phyloP scores from a whole-genome alignment of 257 asterid genomes.

The Rhazya stricta region DNA sequence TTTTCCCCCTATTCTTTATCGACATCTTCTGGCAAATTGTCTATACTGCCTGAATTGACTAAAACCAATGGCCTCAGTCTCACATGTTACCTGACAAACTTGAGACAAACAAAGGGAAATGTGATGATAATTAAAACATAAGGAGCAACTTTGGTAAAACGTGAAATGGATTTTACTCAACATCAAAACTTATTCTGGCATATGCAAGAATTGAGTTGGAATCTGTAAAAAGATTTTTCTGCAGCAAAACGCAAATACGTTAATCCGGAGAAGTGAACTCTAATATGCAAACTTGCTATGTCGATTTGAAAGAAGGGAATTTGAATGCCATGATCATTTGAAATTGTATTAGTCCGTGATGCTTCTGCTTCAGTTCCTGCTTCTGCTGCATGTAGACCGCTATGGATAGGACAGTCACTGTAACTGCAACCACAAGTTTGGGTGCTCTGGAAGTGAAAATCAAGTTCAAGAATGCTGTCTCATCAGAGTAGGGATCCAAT shows the following conservation, averaged over 20 bases:
- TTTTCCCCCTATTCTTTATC: no score
- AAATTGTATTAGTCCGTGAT: background rate
- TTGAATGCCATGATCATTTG: background rate
- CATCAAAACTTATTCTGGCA: background rate
- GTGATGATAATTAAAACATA: no score
- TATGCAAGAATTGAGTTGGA: background rate
- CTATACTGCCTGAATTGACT: no score
- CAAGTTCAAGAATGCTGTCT: background rate
- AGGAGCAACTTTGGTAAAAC: no score
- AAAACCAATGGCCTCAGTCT: no score
- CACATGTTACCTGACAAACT: no score
- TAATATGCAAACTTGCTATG: background rate
- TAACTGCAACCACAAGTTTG: conserved; percentile 7
- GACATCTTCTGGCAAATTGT: no score
- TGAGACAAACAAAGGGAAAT: no score
- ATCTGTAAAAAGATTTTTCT: background rate
- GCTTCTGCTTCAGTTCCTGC: conserved; percentile 14
- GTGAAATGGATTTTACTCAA: no score
- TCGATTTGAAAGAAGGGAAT: conserved; percentile 8
- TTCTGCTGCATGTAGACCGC: conserved; percentile 12
- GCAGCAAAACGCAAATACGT: background rate
- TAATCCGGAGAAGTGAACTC: background rate
- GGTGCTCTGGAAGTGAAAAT: conserved; percentile 5
- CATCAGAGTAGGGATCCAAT: background rate
- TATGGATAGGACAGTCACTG: conserved; percentile 8